Base-by-base conservation (phyloP, 2,329 filamentous ascomycete species). In the Sclerotinia borealis region DNA sequence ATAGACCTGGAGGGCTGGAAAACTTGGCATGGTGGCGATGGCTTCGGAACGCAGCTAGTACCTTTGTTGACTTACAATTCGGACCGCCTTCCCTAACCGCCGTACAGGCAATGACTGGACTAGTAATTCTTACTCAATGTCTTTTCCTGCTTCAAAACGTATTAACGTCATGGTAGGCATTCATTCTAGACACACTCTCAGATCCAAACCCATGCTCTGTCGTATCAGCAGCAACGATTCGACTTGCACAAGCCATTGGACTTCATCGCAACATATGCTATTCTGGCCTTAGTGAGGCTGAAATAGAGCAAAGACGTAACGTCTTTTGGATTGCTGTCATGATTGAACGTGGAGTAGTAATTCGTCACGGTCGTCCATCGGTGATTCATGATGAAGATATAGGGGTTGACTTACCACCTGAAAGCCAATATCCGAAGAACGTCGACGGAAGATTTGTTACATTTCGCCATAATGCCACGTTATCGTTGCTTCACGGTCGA, bases 361-460 rank as follows among this genome's bases (percentile, higher is more conserved):
- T 63, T 52, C 64, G 63, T 37, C 50, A 64, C 25, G 70, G 70
- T 36, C 65, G 68, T 31, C 70, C 70, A 19, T 70, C 70, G n/a
- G 51, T 66, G 22, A 69, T 71, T 43, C 66, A 68, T 27, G 70
- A 71, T 48, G 68, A 71, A 37, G 70, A 71, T 63, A 69, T 71
- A 50, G 70, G 59, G 27, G 61, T 71, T 48, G 67, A 70, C 34
- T 64, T 71, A 39, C 69, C 69, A 36, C 51, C 65, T 34, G 64
- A 66, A 41, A 63, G 61, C 9, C 52, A 62, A 41, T 43, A 51
- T 39, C 52, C 66, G 37, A 48, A 50, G 59, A 51, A 66, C 54
- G 19, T 22, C 51, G 60, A 64, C 27, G 52, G 31, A 59, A 67
- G 55, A 41, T 66, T 64, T 59, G 52, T 69, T 45, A 68, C 64